Conservation (phyloP, 257 asterid genomes). For the Scutellaria galericulata region DNA sequence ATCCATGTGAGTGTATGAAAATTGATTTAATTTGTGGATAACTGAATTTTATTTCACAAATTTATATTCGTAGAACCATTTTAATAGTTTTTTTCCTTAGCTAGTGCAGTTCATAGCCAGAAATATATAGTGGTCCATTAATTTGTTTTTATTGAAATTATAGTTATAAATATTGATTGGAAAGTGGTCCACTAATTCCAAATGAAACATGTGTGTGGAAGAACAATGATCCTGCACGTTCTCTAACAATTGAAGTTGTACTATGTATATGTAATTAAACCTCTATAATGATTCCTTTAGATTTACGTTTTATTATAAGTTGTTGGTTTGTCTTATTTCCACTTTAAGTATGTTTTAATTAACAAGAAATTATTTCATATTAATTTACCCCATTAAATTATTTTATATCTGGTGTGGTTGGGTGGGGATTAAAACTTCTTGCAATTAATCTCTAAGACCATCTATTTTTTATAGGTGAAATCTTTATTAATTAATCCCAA, state of each 20-base stretch:
- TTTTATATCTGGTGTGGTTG: constrained; percentile 18
- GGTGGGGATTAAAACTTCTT: not conserved
- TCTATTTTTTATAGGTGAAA: not conserved
- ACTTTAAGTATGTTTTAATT: constrained; percentile 33
- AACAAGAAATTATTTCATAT: constrained; percentile 28
- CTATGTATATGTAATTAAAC: not conserved
- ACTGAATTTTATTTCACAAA: no score
- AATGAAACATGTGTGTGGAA: not conserved
- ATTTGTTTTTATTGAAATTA: no score
- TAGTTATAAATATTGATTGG: not conserved
- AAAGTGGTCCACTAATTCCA: constrained; percentile 6
- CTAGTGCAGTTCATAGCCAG: constrained; percentile 4
- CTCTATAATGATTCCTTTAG: constrained; percentile 30
- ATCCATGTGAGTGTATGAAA: no score
- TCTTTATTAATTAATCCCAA: not conserved
- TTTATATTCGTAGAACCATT: no score
- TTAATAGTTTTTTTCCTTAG: not conserved
- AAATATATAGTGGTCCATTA: constrained; percentile 4
- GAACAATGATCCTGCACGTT: constrained; percentile 34
- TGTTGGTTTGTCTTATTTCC: constrained; percentile 39
- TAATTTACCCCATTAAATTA: not conserved
- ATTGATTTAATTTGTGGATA: no score
- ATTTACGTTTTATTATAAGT: constrained; percentile 34
- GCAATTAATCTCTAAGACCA: not conserved
- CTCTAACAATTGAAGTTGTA: not conserved